Evolutionary conservation across 352 stramenopile genomes (phyloP).

Genomic region (Phytophthora citrophthora): DNA sequence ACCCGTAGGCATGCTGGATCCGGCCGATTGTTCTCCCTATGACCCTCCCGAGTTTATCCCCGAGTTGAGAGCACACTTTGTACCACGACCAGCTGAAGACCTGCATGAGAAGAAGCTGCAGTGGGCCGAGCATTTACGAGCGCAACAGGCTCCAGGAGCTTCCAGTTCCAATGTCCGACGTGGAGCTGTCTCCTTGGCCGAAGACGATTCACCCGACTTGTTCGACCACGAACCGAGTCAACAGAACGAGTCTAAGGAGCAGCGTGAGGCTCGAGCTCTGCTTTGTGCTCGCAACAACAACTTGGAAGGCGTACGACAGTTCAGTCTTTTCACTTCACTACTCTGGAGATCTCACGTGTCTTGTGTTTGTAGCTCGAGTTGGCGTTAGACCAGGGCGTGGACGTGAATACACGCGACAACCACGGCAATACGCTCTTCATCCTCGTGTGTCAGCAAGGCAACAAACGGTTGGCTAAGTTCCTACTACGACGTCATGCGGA

Average conservation of each 20-base stretch:
- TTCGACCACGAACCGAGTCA: constrained; percentile 46
- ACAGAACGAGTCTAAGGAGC: constrained; percentile 45
- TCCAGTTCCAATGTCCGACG: constrained; percentile 13
- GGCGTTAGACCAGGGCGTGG: constrained; percentile 88
- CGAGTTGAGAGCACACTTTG: constrained; percentile 61
- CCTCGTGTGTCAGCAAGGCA: constrained; percentile 94
- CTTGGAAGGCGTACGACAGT: constrained; percentile 58
- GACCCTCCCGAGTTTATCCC: constrained; percentile 67
- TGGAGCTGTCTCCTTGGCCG: constrained; percentile 19
- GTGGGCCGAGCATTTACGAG: constrained; percentile 44
- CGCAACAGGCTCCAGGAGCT: constrained; percentile 13
- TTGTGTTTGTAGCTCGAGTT: constrained; percentile 73
- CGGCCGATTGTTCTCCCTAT: constrained; percentile 61
- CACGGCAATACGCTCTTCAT: constrained; percentile 96
- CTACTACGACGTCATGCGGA: constrained; percentile 92
- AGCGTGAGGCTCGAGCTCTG: constrained; percentile 55
- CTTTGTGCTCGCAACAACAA: constrained; percentile 86
- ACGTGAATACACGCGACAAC: constrained; percentile 92
- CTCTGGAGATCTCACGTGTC: constrained; percentile 2
- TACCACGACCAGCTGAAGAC: constrained; percentile 58
- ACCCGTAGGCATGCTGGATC: constrained; percentile 76
- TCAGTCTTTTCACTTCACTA: too few species aligned
- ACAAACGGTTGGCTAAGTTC: constrained; percentile 96
- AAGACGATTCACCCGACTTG: constrained; percentile 30
- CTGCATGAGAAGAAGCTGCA: constrained; percentile 68